Conservation (phyloP, 1,284 basidiomycete species). For the Macrocystidia cucumis region DNA sequence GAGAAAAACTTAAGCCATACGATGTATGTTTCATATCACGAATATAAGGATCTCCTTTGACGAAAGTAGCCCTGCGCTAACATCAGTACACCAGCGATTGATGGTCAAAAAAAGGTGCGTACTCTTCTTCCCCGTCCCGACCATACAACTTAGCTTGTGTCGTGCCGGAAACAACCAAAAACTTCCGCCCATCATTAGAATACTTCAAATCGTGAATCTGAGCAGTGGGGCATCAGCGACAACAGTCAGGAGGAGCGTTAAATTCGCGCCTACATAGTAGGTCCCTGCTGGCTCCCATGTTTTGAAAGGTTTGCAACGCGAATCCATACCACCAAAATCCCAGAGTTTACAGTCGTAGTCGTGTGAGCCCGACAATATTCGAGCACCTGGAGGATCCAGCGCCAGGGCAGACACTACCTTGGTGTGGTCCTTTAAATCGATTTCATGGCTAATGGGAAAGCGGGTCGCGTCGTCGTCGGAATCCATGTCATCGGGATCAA, state of each 20-base stretch:
- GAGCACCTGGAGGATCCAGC: slow-evolving; percentile 89
- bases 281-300: slow-evolving; percentile 91
- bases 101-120: slow-evolving; percentile 26
- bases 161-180: slow-evolving; percentile 86
- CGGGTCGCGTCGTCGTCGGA: slow-evolving; percentile 38
- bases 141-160: slow-evolving; percentile 85
- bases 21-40: slow-evolving; percentile 97
- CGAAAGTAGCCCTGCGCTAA: slow-evolving; percentile 70
- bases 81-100: slow-evolving; percentile 34
- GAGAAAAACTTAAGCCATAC: slow-evolving; percentile 46
- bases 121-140: slow-evolving; percentile 87
- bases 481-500: slow-evolving; percentile 48
- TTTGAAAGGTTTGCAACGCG: slow-evolving; percentile 87
- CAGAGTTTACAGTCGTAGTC: slow-evolving; percentile 98
- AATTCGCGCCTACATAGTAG: slow-evolving; percentile 68
- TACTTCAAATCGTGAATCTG: slow-evolving; percentile 88
- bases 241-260: slow-evolving; percentile 8
- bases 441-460: slow-evolving; percentile 85
- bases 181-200: slow-evolving; percentile 78
- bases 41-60: slow-evolving; percentile 97
- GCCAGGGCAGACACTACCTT: slow-evolving; percentile 92
- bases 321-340: slow-evolving; percentile 99
- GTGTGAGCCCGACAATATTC: slow-evolving; percentile 86
- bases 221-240: slow-evolving; percentile 8
- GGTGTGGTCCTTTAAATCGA: slow-evolving; percentile 86